Conservation (phyloP, 106 monocot genomes). For the Platanthera zijinensis region DNA sequence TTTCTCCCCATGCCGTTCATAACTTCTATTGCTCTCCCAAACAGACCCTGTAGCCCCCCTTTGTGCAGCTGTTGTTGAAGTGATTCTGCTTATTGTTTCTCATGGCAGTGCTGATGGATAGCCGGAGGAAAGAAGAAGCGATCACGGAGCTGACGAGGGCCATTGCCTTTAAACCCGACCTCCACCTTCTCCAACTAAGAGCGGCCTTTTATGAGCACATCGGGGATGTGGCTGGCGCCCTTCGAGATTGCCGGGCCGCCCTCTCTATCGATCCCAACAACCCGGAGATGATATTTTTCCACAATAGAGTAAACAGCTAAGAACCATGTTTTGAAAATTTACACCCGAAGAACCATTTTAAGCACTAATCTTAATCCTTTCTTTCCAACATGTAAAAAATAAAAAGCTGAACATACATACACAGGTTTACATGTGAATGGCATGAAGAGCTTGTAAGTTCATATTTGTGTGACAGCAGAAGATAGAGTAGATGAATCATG, state of each 20-base stretch:
- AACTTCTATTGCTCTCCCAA: too few species aligned
- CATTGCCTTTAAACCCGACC: constrained; percentile 91
- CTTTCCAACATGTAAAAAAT: too few species aligned
- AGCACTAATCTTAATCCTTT: too few species aligned
- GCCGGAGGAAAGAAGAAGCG: constrained; percentile 84
- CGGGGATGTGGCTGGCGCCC: constrained; percentile 65
- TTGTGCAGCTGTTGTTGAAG: background rate
- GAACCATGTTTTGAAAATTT: constrained; percentile 35
- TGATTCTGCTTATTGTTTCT: background rate
- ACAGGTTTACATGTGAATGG: too few species aligned
- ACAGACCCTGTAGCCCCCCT: background rate
- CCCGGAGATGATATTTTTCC: constrained; percentile 94
- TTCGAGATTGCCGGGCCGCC: constrained; percentile 86
- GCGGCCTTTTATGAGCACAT: constrained; percentile 95
- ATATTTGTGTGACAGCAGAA: too few species aligned
- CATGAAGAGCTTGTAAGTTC: too few species aligned
- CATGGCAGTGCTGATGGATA: constrained; percentile 78
- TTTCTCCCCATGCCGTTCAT: too few species aligned
- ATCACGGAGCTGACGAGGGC: constrained; percentile 76
- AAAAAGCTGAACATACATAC: too few species aligned
- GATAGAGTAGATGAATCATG: too few species aligned
- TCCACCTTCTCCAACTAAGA: constrained; percentile 83
- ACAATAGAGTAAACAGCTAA: constrained; percentile 75
- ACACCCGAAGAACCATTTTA: too few species aligned
- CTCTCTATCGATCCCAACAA: constrained; percentile 93